phyloP scores from a whole-genome alignment of 768 basidiomycete genomes.

The Agaricus subrufescens region DNA sequence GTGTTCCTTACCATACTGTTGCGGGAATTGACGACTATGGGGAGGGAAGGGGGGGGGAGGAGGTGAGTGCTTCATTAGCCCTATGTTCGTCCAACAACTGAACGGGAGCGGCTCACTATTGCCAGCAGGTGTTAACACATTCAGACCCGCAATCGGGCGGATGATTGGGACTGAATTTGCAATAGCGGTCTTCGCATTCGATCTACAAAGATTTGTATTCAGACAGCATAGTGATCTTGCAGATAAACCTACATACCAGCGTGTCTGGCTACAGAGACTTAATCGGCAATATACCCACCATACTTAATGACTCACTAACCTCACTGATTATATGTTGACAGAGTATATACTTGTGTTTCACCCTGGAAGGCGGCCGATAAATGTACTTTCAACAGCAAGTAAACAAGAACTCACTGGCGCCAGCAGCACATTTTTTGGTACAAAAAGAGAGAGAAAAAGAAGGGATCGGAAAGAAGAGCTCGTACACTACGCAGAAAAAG shows the following conservation, averaged over 20 bases:
- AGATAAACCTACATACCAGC: constrained; percentile 36
- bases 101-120: constrained; percentile 49
- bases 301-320: neutral
- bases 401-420: constrained; percentile 52
- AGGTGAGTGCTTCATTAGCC: no score
- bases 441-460: constrained; percentile 12
- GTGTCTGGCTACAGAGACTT: constrained; percentile 46
- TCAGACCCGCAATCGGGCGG: constrained; percentile 53
- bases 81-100: no score
- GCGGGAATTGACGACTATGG: constrained; percentile 45
- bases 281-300: neutral
- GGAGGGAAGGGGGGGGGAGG: neutral
- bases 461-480: constrained; percentile 17
- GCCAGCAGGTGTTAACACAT: constrained; percentile 67
- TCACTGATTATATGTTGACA: constrained; percentile 49
- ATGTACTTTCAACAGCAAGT: neutral
- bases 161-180: constrained; percentile 70
- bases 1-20: constrained; percentile 53
- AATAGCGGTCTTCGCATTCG: constrained; percentile 57
- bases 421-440: constrained; percentile 56
- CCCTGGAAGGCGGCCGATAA: constrained; percentile 32
- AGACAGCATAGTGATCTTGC: constrained; percentile 7
- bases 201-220: constrained; percentile 34
- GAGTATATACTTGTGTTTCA: constrained; percentile 54
- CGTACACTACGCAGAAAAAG: constrained; percentile 7